phyloP scores from a whole-genome alignment of 2,329 filamentous ascomycete genomes.

The Aureobasidium sp. region DNA sequence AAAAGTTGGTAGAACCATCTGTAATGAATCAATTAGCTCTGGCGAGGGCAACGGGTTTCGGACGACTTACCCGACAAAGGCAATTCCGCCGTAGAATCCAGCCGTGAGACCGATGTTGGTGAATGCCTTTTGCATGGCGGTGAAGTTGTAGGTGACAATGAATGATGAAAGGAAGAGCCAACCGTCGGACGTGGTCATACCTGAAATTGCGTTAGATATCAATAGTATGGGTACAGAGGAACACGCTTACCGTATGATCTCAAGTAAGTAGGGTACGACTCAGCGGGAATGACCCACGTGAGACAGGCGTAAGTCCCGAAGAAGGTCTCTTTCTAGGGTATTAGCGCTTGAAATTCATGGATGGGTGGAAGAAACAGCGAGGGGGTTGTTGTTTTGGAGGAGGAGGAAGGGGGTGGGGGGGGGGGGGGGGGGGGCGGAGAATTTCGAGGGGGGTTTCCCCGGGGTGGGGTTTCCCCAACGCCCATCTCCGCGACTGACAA shows the following conservation, averaged over 20 bases:
- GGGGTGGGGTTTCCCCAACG: too few relatives aligned
- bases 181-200: conserved; percentile 33
- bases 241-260: conserved; percentile 52
- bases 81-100: conserved; percentile 69
- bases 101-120: conserved; percentile 57
- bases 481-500: too few relatives aligned
- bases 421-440: too few relatives aligned
- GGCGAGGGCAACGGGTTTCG: too few relatives aligned
- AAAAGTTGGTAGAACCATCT: conserved; percentile 63
- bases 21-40: too few relatives aligned
- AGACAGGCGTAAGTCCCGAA: conserved; percentile 40
- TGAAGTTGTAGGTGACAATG: conserved; percentile 70
- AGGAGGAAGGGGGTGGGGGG: too few relatives aligned
- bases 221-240: neutral
- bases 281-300: conserved; percentile 43
- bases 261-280: conserved; percentile 67
- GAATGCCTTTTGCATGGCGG: conserved; percentile 62
- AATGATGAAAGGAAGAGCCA: conserved; percentile 65
- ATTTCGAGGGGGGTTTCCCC: too few relatives aligned
- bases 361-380: too few relatives aligned
- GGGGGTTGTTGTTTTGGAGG: too few relatives aligned
- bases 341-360: too few relatives aligned
- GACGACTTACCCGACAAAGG: too few relatives aligned
- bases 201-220: neutral
- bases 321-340: neutral